These are phyloP conservation scores for Eucalyptus sideroxylon DNA, from an alignment of 345 rosid species.

Conservation along the genomic window DNA sequence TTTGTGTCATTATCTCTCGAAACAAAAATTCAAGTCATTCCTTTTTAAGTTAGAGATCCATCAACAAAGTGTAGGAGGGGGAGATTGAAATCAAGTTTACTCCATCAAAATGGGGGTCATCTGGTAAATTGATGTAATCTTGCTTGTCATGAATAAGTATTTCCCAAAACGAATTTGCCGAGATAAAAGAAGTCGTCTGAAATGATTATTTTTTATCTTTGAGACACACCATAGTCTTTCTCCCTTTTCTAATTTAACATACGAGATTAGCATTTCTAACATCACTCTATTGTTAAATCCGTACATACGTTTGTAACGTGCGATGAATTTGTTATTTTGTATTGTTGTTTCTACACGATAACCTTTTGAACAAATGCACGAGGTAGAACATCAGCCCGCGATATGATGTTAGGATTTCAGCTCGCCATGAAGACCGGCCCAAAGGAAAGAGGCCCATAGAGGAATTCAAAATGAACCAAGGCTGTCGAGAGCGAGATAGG, in stretches of 20 bases:
- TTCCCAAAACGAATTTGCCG: background rate
- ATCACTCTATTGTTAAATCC: background rate
- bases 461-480: background rate
- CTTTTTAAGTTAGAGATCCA: background rate
- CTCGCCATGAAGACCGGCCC: background rate
- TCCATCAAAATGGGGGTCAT: background rate
- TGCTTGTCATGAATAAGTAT: background rate
- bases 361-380: background rate
- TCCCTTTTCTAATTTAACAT: background rate
- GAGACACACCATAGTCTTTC: background rate
- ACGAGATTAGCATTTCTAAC: background rate
- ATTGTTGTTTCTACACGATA: background rate
- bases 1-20: too few relatives aligned
- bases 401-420: background rate
- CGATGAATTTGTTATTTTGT: background rate
- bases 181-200: background rate
- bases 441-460: background rate
- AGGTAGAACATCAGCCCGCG: background rate
- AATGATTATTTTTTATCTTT: background rate
- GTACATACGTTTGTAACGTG: background rate
- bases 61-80: background rate
- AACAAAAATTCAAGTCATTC: background rate
- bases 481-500: fast-evolving
- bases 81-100: background rate
- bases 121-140: background rate